phyloP scores from a whole-genome alignment of 1,284 basidiomycete species.

The Rhodotorula sp. region DNA sequence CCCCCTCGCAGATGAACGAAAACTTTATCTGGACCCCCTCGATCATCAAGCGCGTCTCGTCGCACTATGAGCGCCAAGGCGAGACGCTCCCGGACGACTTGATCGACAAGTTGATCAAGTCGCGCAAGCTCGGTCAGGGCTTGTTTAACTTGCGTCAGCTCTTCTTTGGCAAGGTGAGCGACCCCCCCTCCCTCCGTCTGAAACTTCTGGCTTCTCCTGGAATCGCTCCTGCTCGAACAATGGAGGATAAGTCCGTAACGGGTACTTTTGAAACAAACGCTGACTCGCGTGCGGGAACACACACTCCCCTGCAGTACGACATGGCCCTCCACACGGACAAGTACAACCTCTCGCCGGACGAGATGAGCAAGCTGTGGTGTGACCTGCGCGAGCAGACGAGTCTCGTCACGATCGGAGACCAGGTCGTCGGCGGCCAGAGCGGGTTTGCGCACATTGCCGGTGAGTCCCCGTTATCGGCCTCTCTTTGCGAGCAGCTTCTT shows the following conservation, averaged over 20 bases:
- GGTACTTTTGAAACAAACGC: background rate
- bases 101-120: slow-evolving; percentile 73
- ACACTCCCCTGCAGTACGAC: slow-evolving; percentile 12
- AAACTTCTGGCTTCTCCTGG: too few relatives aligned
- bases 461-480: background rate
- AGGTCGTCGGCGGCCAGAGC: slow-evolving; percentile 65
- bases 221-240: too few relatives aligned
- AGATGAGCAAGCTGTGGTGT: slow-evolving; percentile 70
- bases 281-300: background rate
- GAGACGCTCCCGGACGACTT: slow-evolving; percentile 69
- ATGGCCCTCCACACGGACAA: slow-evolving; percentile 51
- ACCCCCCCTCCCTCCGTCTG: slow-evolving; percentile 38
- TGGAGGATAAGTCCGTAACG: too few relatives aligned
- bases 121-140: slow-evolving; percentile 75
- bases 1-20: slow-evolving; percentile 84
- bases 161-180: slow-evolving; percentile 68
- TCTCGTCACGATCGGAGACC: slow-evolving; percentile 59
- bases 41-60: slow-evolving; percentile 70
- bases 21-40: slow-evolving; percentile 68
- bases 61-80: slow-evolving; percentile 67
- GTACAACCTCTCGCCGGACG: slow-evolving; percentile 50
- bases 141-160: slow-evolving; percentile 74
- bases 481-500: background rate
- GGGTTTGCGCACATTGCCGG: slow-evolving; percentile 67
- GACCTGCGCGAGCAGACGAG: slow-evolving; percentile 64